Base-by-base conservation (phyloP, 2,329 filamentous ascomycete genomes). In the Aspergillus melleus region DNA sequence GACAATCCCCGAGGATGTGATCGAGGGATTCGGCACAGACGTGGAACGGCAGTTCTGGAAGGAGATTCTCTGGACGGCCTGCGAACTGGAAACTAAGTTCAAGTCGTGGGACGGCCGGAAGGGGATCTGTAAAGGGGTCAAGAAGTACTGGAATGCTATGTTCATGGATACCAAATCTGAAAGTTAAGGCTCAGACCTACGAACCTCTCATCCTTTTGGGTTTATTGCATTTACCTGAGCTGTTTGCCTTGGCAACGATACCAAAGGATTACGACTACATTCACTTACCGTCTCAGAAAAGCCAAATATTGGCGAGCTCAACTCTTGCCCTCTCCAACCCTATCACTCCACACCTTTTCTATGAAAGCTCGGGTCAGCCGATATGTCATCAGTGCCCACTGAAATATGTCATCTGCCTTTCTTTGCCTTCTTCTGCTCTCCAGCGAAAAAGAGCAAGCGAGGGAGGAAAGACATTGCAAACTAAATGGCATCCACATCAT, bases 51-150 rank as follows among this genome's bases (percentile, higher is more conserved):
- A 68, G 16, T 76, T 76, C 47, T 79, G 77, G 77, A 64, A 64
- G 2, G 74, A 77, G 60, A 76, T 78, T 55, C 70, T 70, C 39
- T 72, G 72, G 64, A 72, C 75, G 6, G 75, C 71, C 11, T 78
- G 76, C 60, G 71, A 73, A 52, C 70, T 77, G 20, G 73, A 78
- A 57, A 57, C 64, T 29, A 72, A 67, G 47, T 73, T 74, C 57
- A 59, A 59, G 32, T 68, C 65, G 53, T 78, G 76, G 73, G 66
- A 68, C 16, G 68, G 66, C n/a, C 68, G 68, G 56, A 65, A 62
- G 42, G 68, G 64, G 10, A 70, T 76, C 30, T 79, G 76, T 55
- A 61, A 70, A 53, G 66, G 66, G 9, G 71, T 73, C 29, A 70
- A 66, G 62, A 54, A 66, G 6, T 77, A 77, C 57, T 77, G 72